Conservation (phyloP, 2,329 filamentous ascomycete species). For the Thelonectria rubi region DNA sequence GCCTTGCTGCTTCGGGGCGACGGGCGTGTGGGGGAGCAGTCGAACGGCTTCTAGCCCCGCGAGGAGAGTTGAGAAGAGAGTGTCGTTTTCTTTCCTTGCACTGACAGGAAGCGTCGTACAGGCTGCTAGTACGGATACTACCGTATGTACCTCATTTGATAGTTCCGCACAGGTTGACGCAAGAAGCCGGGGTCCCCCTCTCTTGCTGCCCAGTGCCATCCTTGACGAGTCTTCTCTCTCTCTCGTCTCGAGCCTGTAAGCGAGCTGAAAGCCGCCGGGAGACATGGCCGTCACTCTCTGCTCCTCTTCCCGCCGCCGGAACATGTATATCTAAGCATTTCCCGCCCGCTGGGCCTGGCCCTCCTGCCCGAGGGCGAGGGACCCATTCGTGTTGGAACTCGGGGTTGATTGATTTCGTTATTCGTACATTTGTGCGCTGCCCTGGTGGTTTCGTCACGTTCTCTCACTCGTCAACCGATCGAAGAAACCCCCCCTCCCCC, state of each 20-base stretch:
- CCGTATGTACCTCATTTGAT: too few species aligned
- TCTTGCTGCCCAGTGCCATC: neutral
- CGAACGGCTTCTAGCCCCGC: neutral
- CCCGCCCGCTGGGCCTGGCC: neutral
- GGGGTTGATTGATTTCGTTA: neutral
- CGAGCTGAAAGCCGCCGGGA: neutral
- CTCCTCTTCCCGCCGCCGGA: too few species aligned
- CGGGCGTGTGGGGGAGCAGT: slow-evolving; percentile 16
- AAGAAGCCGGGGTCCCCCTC: slow-evolving; percentile 4
- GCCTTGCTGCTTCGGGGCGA: slow-evolving; percentile 27
- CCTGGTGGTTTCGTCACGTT: neutral
- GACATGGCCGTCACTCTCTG: neutral
- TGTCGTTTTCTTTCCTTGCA: neutral
- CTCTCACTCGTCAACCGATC: neutral
- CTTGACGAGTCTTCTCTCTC: slow-evolving; percentile 2
- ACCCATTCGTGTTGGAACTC: too few species aligned
- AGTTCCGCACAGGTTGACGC: too few species aligned
- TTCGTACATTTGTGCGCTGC: slow-evolving; percentile 8
- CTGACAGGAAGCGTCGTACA: slow-evolving; percentile 1
- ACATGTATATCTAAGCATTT: neutral
- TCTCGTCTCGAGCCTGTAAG: neutral
- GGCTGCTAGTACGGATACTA: too few species aligned
- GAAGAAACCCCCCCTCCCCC: neutral
- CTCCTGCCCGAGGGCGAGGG: neutral
- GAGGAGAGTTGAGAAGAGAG: neutral